These are phyloP conservation scores for Phoenix roebelenii DNA, from an alignment of 176 grass and related monocot species.

Conservation along the genomic window DNA sequence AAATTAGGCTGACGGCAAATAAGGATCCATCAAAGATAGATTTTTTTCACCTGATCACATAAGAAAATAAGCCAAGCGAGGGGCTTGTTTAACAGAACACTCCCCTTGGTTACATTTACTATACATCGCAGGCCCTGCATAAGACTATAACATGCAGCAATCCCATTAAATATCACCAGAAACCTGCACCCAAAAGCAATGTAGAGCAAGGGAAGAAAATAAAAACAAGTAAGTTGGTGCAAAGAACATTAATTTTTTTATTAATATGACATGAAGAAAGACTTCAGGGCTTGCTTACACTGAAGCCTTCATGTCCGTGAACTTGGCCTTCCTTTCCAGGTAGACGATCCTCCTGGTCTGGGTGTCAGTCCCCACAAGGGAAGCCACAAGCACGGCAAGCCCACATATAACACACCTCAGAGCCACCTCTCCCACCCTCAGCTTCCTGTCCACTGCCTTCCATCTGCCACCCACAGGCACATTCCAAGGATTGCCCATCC, in stretches of 20 bases:
- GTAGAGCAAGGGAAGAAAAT: background rate
- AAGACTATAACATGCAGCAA: too few relatives aligned
- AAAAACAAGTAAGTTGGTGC: background rate
- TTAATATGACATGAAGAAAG: too few relatives aligned
- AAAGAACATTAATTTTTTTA: too few relatives aligned
- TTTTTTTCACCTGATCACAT: too few relatives aligned
- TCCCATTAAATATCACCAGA: too few relatives aligned
- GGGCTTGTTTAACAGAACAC: too few relatives aligned
- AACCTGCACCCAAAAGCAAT: too few relatives aligned
- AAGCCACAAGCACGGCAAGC: conserved; percentile 23
- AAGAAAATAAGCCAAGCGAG: too few relatives aligned
- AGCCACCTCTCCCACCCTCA: conserved; percentile 49
- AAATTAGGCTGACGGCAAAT: too few relatives aligned
- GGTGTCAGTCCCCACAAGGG: conserved; percentile 39
- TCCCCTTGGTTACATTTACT: too few relatives aligned
- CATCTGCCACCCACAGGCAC: conserved; percentile 16
- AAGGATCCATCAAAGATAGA: too few relatives aligned
- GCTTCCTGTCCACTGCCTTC: conserved; percentile 35
- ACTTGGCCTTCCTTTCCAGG: conserved; percentile 43
- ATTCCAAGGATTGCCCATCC: conserved; percentile 2
- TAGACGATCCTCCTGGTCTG: conserved; percentile 60
- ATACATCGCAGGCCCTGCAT: too few relatives aligned
- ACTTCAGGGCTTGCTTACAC: conserved; percentile 24
- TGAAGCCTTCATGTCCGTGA: conserved; percentile 63
- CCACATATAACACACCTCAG: conserved; percentile 32